Conservation (phyloP, 192 early-diverging fungal species). For the Mortierella hygrophila region DNA sequence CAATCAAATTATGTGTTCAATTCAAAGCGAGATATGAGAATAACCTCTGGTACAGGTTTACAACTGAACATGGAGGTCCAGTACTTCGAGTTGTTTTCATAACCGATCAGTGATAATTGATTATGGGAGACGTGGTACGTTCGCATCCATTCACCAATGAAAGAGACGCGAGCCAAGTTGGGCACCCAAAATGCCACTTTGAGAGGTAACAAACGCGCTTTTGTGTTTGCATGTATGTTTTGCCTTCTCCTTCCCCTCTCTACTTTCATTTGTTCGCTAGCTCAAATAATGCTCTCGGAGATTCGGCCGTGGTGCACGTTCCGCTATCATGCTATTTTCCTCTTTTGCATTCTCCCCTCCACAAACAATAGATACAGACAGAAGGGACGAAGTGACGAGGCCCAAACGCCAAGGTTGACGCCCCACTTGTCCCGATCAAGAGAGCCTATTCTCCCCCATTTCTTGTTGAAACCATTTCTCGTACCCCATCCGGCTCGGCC, state of each 20-base stretch:
- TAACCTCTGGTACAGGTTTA: no score
- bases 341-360: background rate
- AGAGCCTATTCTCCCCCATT: background rate
- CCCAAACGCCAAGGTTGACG: conserved; percentile 5
- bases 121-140: no score
- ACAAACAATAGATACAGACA: background rate
- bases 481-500: background rate
- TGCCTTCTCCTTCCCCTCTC: background rate
- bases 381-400: background rate
- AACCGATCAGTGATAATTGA: no score
- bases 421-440: background rate
- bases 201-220: no score
- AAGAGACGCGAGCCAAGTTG: no score
- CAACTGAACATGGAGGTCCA: no score
- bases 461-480: background rate
- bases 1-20: no score
- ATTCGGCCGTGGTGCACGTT: background rate
- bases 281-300: background rate
- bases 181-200: no score
- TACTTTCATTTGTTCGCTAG: background rate
- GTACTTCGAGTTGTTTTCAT: no score
- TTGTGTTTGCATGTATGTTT: no score
- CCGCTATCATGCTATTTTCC: background rate
- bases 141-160: no score
- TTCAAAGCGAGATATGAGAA: no score